phyloP scores from a whole-genome alignment of 2,329 filamentous ascomycete genomes.

The Monascus ruber region DNA sequence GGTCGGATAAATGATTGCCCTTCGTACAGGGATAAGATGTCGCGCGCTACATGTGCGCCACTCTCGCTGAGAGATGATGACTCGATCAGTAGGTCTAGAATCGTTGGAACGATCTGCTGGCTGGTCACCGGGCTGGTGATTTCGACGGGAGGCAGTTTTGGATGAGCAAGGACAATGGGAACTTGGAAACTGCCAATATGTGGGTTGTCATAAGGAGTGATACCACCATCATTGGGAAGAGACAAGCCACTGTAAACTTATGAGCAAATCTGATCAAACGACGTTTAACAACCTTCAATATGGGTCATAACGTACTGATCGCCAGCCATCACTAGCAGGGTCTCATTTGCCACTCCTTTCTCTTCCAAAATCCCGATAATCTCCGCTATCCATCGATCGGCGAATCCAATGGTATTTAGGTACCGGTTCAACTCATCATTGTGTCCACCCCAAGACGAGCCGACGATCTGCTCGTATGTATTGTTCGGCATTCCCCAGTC shows the following conservation, averaged over 20 bases:
- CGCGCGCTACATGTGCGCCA: conserved; percentile 10
- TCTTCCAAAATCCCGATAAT: conserved; percentile 20
- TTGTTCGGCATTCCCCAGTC: conserved; percentile 20
- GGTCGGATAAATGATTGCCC: conserved; percentile 22
- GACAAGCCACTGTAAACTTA: conserved; percentile 15
- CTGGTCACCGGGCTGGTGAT: conserved; percentile 16
- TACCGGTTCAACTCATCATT: conserved; percentile 17
- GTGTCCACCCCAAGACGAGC: conserved; percentile 6
- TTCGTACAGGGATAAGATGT: conserved; percentile 20
- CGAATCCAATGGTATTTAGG: conserved; percentile 20
- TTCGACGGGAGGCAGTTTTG: conserved; percentile 18
- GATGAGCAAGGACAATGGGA: conserved; percentile 22
- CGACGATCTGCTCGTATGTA: conserved; percentile 13
- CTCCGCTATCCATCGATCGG: conserved; percentile 20
- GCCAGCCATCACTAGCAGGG: conserved; percentile 21
- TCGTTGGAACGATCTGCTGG: conserved; percentile 21
- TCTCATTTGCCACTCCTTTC: conserved; percentile 20
- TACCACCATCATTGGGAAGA: conserved; percentile 23
- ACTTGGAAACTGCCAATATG: conserved; percentile 24
- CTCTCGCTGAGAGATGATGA: conserved; percentile 16
- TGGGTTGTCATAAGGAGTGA: conserved; percentile 22
- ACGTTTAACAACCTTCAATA: neutral
- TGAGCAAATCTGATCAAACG: neutral
- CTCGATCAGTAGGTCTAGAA: conserved; percentile 21
- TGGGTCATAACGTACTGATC: conserved; percentile 16